Conservation (phyloP, 228 moss, liverwort and hornwort species). For the Sphagnum magellanicum region DNA sequence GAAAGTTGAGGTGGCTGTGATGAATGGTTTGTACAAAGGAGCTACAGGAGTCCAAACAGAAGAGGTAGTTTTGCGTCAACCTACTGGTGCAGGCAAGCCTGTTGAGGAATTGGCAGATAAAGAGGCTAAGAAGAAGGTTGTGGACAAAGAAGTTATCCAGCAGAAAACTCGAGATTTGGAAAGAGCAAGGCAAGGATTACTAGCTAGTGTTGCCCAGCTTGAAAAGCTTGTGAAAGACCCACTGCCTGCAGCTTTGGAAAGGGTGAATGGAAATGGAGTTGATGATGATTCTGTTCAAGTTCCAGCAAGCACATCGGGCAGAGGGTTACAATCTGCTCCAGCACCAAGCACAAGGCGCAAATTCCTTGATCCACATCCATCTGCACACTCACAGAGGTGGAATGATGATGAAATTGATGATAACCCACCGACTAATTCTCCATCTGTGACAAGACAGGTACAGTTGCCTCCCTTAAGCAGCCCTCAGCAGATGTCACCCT, state of each 20-base stretch:
- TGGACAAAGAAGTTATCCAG: neutral
- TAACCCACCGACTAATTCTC: slow-evolving; percentile 10
- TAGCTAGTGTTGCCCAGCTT: slow-evolving; percentile 2
- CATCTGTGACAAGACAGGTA: slow-evolving; percentile 27
- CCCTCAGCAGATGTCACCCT: neutral
- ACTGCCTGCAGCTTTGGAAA: slow-evolving; percentile 22
- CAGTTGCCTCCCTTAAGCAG: slow-evolving; percentile 16
- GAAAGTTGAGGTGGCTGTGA: slow-evolving; percentile 20
- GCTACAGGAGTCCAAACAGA: neutral
- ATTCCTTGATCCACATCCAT: slow-evolving; percentile 30
- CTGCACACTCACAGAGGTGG: slow-evolving; percentile 25
- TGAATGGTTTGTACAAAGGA: slow-evolving; percentile 17
- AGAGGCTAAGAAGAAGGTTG: neutral
- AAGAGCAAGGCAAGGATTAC: slow-evolving; percentile 9
- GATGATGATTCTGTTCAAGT: slow-evolving; percentile 1
- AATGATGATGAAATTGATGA: slow-evolving; percentile 22
- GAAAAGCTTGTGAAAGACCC: slow-evolving; percentile 26
- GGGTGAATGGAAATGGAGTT: too few relatives aligned
- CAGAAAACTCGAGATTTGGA: slow-evolving; percentile 9
- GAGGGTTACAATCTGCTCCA: neutral
- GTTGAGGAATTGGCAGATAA: neutral
- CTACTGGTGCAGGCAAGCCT: neutral
- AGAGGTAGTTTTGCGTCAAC: neutral
- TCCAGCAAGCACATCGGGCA: neutral
- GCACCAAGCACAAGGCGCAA: slow-evolving; percentile 13